A percentile compares a stretch with the other conserved stretches of the same genome.
phyloP scores from a whole-genome alignment of 768 basidiomycete genomes.

The Cyclocybe cylindracea region DNA sequence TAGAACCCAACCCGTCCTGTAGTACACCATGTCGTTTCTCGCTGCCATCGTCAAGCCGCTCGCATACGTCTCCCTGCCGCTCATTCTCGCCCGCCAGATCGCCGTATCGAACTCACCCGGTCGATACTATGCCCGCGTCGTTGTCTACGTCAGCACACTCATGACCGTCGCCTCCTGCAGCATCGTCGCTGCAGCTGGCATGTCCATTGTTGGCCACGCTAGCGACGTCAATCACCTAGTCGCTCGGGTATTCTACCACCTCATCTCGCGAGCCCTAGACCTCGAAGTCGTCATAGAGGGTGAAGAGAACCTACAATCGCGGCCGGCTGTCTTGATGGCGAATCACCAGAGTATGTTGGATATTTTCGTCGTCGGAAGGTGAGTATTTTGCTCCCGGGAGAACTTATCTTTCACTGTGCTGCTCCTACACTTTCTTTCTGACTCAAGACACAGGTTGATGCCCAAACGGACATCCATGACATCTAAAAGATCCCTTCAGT shows the following conservation, averaged over 20 bases:
- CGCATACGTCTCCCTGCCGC: conserved; percentile 76
- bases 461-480: conserved; percentile 84
- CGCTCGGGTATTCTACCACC: conserved; percentile 78
- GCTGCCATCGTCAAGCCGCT: conserved; percentile 63
- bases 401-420: conserved; percentile 2
- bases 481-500: conserved; percentile 90
- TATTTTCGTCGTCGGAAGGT: conserved; percentile 81
- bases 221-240: conserved; percentile 83
- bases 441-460: conserved; percentile 57
- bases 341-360: conserved; percentile 97
- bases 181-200: conserved; percentile 62
- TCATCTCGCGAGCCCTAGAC: conserved; percentile 65
- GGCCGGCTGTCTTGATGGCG: conserved; percentile 75
- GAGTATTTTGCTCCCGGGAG: conserved; percentile 24
- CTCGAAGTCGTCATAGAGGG: conserved; percentile 82
- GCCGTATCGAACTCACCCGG: conserved; percentile 59
- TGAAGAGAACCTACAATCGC: conserved; percentile 72
- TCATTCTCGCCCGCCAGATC: conserved; percentile 63
- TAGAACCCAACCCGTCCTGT: too few species aligned
- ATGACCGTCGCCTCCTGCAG: conserved; percentile 74
- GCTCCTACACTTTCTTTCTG: conserved; percentile 7
- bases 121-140: conserved; percentile 72
- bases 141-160: conserved; percentile 73
- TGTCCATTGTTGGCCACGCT: conserved; percentile 66
- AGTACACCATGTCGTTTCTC: conserved; percentile 60